Percentiles rank a stretch among this genome's conserved stretches.
These are phyloP conservation scores for Crepidotus sp. DNA, from an alignment of 1,284 basidiomycete genomes.

Conservation along the genomic window DNA sequence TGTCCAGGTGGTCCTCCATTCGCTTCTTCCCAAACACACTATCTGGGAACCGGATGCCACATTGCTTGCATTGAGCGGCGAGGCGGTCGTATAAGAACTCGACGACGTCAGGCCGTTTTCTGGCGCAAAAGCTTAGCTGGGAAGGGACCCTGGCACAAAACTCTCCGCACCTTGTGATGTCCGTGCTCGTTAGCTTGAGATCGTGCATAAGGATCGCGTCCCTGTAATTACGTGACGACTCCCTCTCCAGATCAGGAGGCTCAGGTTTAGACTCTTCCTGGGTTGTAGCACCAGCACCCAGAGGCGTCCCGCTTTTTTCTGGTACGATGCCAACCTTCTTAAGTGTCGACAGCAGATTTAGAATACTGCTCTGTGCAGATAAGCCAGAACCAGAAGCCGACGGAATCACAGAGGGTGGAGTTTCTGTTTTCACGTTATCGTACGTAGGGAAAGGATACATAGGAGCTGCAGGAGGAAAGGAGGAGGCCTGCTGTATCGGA, in stretches of 20 bases:
- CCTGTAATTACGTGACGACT: slow-evolving; percentile 56
- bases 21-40: slow-evolving; percentile 62
- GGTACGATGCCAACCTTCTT: slow-evolving; percentile 65
- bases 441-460: slow-evolving; percentile 20
- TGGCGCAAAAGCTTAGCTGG: slow-evolving; percentile 24
- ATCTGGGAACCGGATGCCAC: slow-evolving; percentile 81
- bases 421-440: slow-evolving; percentile 22
- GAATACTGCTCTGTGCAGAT: slow-evolving; percentile 35
- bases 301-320: slow-evolving; percentile 43
- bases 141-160: slow-evolving; percentile 2
- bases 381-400: slow-evolving; percentile 24
- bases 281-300: slow-evolving; percentile 22
- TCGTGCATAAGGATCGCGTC: slow-evolving; percentile 60
- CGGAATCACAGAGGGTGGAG: slow-evolving; percentile 19
- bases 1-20: slow-evolving; percentile 88
- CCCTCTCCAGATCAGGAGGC: slow-evolving; percentile 34
- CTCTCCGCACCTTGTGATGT: slow-evolving; percentile 59
- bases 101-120: slow-evolving; percentile 53
- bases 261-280: slow-evolving; percentile 30
- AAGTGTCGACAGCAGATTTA: slow-evolving; percentile 55
- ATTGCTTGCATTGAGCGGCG: slow-evolving; percentile 87
- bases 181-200: slow-evolving; percentile 60
- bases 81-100: slow-evolving; percentile 69
- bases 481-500: slow-evolving; percentile 19
- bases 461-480: slow-evolving; percentile 22